Conservation (phyloP, 495 filamentous ascomycete species). For the Talaromyces stipitatus region DNA sequence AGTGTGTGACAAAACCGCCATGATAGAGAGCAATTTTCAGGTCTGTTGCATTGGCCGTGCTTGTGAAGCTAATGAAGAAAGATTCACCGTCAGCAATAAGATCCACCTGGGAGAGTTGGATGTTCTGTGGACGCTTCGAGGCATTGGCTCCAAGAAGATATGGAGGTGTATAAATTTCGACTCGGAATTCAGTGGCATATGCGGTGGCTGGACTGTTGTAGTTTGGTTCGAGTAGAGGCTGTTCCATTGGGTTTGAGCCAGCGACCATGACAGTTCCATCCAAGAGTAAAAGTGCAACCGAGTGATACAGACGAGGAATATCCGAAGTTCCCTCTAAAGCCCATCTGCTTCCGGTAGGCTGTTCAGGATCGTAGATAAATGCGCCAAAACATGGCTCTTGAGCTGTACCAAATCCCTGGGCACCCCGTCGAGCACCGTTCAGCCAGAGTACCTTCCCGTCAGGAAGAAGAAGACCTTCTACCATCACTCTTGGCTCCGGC, state of each 20-base stretch:
- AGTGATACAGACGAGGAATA: conserved; percentile 48
- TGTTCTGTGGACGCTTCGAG: conserved; percentile 36
- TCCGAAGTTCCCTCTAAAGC: conserved; percentile 35
- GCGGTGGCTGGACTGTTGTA: conserved; percentile 22
- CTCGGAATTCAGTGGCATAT: conserved; percentile 51
- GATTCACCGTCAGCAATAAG: conserved; percentile 34
- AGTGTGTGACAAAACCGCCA: conserved; percentile 55
- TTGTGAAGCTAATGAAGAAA: conserved; percentile 42
- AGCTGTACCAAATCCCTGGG: conserved; percentile 53
- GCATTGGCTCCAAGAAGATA: conserved; percentile 47
- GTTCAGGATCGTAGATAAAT: conserved; percentile 48
- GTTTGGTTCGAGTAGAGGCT: conserved; percentile 37
- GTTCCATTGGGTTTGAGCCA: conserved; percentile 51
- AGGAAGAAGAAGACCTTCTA: conserved; percentile 51
- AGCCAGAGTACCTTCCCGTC: conserved; percentile 55
- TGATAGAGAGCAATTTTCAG: conserved; percentile 48
- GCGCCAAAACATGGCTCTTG: conserved; percentile 44
- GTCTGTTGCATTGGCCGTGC: conserved; percentile 23
- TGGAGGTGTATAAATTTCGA: conserved; percentile 54
- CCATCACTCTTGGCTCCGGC: conserved; percentile 55
- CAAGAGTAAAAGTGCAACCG: conserved; percentile 37
- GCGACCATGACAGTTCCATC: conserved; percentile 47
- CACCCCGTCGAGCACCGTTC: conserved; percentile 48
- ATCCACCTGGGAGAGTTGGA: conserved; percentile 29
- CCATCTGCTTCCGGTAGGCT: conserved; percentile 45